Base-by-base conservation (phyloP, 257 asterid genomes). In the Thymus mandschuricus region DNA sequence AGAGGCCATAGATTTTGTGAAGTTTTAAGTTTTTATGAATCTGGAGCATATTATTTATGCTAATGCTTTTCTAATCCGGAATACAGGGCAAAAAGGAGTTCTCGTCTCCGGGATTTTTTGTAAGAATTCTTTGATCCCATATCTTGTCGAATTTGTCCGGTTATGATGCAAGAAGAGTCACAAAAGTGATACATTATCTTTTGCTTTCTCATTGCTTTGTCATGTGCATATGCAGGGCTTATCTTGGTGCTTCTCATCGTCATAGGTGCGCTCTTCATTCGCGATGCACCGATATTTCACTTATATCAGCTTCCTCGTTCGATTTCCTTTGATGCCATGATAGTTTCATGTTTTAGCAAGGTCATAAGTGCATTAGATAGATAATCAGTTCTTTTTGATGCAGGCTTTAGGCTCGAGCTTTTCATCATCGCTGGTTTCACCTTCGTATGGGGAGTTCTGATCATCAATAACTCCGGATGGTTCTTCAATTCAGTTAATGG, bases 241-340 rank as follows among this genome's bases (percentile, higher is more conserved):
- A 5, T 50, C 31, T 2, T 56, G 61, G 3, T 50, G 4, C 71
- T 66, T 34, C 61, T 34, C 10, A 33, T 51, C 48, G 1, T 67
- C 46, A 9, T 67, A 50, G 72, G 72, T 67, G n/a, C 6, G 50
- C 50, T 13, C 27, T 50, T 66, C 13, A 48, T 48, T 66, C n/a
- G 8, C 49, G 59, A 12, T 48, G 44, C 45, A 11, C 21, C 0
- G 5, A 46, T 30, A 43, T 64, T 59, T 33, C 45, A 11, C 29
- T 59, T 33, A 10, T 58, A 59, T 33, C 62, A 56, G 15, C 41
- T 56, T 30, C 8, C 15, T 8, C 15, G 30, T 21, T 30, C 55
- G n/a, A 54, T 8, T 27, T 2, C 5, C 40, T 28, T 35, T 55
- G 7, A 15, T 46, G 7, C 29, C 29, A 50, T 50, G 21, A 51